phyloP scores from a whole-genome alignment of 306 rosid species.

The Sphenostylis stenocarpa region DNA sequence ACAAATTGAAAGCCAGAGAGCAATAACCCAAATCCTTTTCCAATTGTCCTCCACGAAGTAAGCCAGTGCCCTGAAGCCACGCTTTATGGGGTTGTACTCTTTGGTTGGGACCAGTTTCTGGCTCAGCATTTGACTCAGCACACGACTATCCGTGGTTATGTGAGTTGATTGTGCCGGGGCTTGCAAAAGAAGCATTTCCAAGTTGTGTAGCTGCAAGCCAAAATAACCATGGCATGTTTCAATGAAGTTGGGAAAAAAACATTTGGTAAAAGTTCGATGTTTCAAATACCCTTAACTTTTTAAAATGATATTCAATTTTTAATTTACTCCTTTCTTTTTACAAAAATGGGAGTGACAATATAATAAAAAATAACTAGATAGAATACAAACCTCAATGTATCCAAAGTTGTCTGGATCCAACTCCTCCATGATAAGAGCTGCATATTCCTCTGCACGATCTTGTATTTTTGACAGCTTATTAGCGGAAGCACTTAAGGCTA shows the following conservation, averaged over 20 bases:
- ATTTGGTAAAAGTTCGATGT: no score
- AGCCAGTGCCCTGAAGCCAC: constrained; percentile 35
- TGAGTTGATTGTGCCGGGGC: constrained; percentile 70
- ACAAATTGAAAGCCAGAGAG: constrained; percentile 64
- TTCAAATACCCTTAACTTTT: no score
- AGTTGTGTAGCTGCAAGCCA: constrained; percentile 63
- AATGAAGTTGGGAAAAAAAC: not conserved
- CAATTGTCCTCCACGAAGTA: constrained; percentile 82
- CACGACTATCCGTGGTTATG: constrained; percentile 55
- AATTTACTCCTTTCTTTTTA: not conserved
- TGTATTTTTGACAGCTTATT: constrained; percentile 77
- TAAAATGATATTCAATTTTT: not conserved
- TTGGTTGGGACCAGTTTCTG: constrained; percentile 78
- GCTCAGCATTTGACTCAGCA: constrained; percentile 69
- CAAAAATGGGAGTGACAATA: not conserved
- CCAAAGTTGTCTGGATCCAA: constrained; percentile 81
- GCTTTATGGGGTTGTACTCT: constrained; percentile 73
- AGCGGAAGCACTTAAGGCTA: constrained; percentile 80
- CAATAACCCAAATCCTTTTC: constrained; percentile 74
- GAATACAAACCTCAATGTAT: constrained; percentile 62
- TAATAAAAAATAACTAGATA: not conserved
- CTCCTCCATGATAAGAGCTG: constrained; percentile 93
- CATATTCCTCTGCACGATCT: constrained; percentile 83
- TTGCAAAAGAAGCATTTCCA: constrained; percentile 81
- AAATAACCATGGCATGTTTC: not conserved